phyloP scores from a whole-genome alignment of 1,284 basidiomycete genomes.

The Cystobasidium pallidum region DNA sequence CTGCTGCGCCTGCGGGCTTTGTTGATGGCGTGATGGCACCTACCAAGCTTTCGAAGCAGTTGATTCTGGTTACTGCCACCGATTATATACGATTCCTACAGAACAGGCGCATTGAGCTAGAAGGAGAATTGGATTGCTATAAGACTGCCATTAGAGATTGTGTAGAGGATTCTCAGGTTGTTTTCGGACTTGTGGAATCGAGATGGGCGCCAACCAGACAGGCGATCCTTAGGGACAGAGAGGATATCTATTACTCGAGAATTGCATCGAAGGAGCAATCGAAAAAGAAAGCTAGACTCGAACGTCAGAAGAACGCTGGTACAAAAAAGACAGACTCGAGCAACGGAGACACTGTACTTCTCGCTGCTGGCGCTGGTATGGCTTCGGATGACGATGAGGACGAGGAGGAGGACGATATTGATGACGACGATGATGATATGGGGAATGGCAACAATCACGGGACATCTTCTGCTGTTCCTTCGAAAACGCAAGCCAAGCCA shows the following conservation, averaged over 20 bases:
- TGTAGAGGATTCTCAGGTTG: constrained; percentile 31
- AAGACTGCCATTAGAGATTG: constrained; percentile 28
- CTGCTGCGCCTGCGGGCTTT: constrained; percentile 25
- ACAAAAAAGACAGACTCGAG: neutral
- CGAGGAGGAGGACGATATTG: constrained; percentile 19
- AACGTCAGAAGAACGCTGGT: constrained; percentile 25
- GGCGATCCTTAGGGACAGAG: constrained; percentile 1
- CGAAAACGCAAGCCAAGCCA: constrained; percentile 19
- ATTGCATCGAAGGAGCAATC: constrained; percentile 28
- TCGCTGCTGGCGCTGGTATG: neutral
- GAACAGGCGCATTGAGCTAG: constrained; percentile 31
- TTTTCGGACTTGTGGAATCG: constrained; percentile 21
- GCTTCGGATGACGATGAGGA: constrained; percentile 9
- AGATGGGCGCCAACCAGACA: constrained; percentile 25
- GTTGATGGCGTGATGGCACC: constrained; percentile 42
- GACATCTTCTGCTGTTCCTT: constrained; percentile 28
- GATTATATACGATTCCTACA: constrained; percentile 40
- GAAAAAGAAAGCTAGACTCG: constrained; percentile 28
- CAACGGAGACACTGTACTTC: neutral
- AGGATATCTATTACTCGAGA: constrained; percentile 32
- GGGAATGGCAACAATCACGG: neutral
- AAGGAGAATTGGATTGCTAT: constrained; percentile 33
- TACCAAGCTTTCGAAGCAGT: constrained; percentile 39
- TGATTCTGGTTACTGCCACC: constrained; percentile 39
- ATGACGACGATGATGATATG: constrained; percentile 25